These are phyloP conservation scores for Chaetomium strumarium DNA, from an alignment of 2,329 filamentous ascomycete genomes.

Conservation along the genomic window DNA sequence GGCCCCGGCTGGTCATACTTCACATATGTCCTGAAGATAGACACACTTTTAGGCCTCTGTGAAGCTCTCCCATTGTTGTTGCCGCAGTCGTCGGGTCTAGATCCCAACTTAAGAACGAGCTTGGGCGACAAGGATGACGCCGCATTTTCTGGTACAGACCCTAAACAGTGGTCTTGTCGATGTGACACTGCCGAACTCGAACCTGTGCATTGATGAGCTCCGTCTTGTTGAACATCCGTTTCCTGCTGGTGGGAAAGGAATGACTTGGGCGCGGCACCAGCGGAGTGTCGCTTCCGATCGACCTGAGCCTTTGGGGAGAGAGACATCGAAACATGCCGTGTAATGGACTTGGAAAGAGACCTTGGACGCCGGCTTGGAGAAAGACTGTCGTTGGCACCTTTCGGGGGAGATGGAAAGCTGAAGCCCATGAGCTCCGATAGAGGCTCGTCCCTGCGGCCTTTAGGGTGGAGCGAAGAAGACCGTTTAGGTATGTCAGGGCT, in stretches of 20 bases:
- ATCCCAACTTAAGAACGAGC: conserved; percentile 12
- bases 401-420: conserved; percentile 15
- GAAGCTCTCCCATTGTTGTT: background rate
- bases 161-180: conserved; percentile 3
- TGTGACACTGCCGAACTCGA: background rate
- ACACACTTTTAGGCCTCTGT: conserved; percentile 11
- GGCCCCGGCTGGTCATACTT: background rate
- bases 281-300: conserved; percentile 17
- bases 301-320: conserved; percentile 17
- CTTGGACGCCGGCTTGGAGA: conserved; percentile 11
- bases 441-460: conserved; percentile 5
- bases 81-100: conserved; percentile 1
- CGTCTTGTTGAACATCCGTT: conserved; percentile 12
- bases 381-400: background rate
- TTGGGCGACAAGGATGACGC: conserved; percentile 21
- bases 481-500: conserved; percentile 15
- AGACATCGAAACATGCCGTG: conserved; percentile 14
- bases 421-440: conserved; percentile 21
- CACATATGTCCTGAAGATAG: background rate
- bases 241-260: conserved; percentile 1
- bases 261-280: conserved; percentile 3
- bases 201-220: conserved; percentile 12
- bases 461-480: conserved; percentile 17
- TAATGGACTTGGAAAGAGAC: conserved; percentile 11
- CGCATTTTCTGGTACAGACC: background rate